phyloP scores from a whole-genome alignment of 495 filamentous ascomycete species.

The Tuber microsphaerosporum region DNA sequence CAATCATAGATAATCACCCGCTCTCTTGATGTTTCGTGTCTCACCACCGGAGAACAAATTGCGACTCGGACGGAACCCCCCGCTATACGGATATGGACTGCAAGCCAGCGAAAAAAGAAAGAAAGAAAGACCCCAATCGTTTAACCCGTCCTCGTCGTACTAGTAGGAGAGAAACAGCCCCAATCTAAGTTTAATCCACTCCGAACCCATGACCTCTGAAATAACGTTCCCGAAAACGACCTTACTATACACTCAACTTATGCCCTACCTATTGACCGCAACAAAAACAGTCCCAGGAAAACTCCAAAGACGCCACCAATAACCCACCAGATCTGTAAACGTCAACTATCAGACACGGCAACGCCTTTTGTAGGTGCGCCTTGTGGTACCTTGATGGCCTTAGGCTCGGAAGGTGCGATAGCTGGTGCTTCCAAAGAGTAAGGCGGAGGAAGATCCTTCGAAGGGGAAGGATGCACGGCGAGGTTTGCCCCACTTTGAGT shows the following conservation, averaged over 20 bases:
- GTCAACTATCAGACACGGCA: background rate
- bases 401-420: background rate
- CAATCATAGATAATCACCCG: background rate
- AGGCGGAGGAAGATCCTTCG: background rate
- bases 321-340: background rate
- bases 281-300: background rate
- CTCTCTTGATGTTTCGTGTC: background rate
- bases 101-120: background rate
- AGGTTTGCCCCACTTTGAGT: background rate
- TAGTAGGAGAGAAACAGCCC: background rate
- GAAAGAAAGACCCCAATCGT: background rate
- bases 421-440: background rate
- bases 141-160: background rate
- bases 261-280: background rate
- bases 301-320: background rate
- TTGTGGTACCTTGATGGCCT: background rate
- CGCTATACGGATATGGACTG: background rate
- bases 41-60: background rate
- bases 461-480: background rate
- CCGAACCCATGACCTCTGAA: background rate
- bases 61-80: background rate
- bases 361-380: background rate
- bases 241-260: background rate
- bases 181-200: background rate
- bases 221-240: background rate